These are phyloP conservation scores for Potentilla sterilis DNA, from an alignment of 306 rosid species.

Conservation along the genomic window DNA sequence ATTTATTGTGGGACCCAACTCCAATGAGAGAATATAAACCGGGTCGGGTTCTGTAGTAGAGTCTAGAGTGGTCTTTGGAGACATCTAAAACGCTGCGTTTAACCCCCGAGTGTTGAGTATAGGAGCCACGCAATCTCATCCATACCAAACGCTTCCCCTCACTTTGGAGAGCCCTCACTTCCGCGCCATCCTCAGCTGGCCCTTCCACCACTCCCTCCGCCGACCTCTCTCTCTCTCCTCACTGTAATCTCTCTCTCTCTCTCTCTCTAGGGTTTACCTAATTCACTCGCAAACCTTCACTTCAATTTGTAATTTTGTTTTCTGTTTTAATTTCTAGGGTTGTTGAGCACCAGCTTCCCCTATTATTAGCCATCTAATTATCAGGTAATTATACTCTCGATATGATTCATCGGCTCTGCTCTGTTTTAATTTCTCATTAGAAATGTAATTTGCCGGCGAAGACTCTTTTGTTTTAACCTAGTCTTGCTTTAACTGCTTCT, in stretches of 20 bases:
- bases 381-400: conserved; percentile 2
- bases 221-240: not conserved
- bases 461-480: not conserved
- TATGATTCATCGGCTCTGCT: not conserved
- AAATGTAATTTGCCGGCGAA: not conserved
- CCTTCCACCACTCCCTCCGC: not conserved
- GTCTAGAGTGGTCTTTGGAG: conserved; percentile 1
- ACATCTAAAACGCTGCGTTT: conserved; percentile 7
- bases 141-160: not conserved
- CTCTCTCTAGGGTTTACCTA: not conserved
- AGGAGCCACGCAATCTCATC: conserved; percentile 17
- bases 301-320: not conserved
- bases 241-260: not conserved
- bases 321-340: conserved; percentile 6
- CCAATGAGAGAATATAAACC: not conserved
- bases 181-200: conserved; percentile 11
- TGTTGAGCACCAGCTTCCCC: not conserved
- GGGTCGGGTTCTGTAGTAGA: not conserved
- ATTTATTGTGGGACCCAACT: too few relatives aligned
- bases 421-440: not conserved
- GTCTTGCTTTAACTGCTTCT: not conserved
- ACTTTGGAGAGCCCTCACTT: conserved; percentile 11
- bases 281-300: not conserved
- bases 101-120: not conserved
- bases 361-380: not conserved